Evolutionary conservation across 805 yeast genomes (phyloP).

Genomic region (Saturnispora sekii): DNA sequence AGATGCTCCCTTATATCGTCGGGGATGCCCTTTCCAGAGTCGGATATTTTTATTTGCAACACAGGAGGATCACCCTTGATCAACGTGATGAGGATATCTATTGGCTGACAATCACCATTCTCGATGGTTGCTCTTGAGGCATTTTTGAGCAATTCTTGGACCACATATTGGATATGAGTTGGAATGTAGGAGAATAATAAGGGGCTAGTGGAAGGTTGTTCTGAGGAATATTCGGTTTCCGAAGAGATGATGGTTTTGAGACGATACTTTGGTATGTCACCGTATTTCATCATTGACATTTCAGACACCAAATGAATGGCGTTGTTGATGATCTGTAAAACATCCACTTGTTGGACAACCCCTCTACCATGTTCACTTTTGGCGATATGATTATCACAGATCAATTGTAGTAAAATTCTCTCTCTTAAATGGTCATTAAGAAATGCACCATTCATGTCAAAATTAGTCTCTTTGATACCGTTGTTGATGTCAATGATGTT

Average conservation of each 20-base stretch:
- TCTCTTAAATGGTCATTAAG: slow-evolving; percentile 72
- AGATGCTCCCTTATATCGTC: slow-evolving; percentile 55
- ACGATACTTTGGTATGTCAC: slow-evolving; percentile 52
- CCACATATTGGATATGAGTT: slow-evolving; percentile 83
- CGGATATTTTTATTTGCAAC: slow-evolving; percentile 69
- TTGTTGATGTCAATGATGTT: slow-evolving; percentile 72
- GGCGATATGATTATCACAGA: slow-evolving; percentile 77
- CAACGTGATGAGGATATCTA: slow-evolving; percentile 37
- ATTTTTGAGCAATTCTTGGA: slow-evolving; percentile 81
- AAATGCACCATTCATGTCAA: slow-evolving; percentile 31
- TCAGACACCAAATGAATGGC: slow-evolving; percentile 74
- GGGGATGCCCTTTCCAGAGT: slow-evolving; percentile 82
- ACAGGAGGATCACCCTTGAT: slow-evolving; percentile 20
- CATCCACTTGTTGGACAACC: slow-evolving; percentile 53
- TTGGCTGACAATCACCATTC: slow-evolving; percentile 37
- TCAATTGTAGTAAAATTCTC: slow-evolving; percentile 75
- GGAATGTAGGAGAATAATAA: slow-evolving; percentile 65
- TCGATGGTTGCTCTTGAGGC: slow-evolving; percentile 85
- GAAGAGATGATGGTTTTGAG: slow-evolving; percentile 35
- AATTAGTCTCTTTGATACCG: slow-evolving; percentile 46
- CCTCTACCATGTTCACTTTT: slow-evolving; percentile 44
- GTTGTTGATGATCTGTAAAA: slow-evolving; percentile 51
- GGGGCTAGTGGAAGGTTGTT: slow-evolving; percentile 1
- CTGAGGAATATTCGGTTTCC: slow-evolving; percentile 26
- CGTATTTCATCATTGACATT: slow-evolving; percentile 75